Evolutionary conservation across 139 green algal species (phyloP).

Genomic region (Chlorella vulgaris): DNA sequence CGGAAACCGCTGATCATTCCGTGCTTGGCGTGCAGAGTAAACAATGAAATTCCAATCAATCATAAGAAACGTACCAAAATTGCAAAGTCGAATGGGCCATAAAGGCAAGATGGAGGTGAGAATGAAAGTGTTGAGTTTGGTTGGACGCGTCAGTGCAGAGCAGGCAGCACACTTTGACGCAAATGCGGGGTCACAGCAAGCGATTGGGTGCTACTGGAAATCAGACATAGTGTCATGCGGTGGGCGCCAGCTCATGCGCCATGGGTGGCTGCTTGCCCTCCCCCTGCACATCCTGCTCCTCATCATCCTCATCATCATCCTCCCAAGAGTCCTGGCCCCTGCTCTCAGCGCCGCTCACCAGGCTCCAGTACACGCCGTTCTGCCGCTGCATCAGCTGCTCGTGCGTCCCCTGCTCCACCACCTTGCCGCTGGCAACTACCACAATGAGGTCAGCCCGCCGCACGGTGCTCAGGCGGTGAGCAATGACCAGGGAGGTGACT

Average conservation of each 20-base stretch:
- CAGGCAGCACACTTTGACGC: too few species aligned
- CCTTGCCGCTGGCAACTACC: slow-evolving; percentile 58
- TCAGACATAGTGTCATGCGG: too few species aligned
- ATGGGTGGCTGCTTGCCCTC: neutral
- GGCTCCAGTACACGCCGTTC: slow-evolving; percentile 53
- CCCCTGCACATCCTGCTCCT: neutral
- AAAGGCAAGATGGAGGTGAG: too few species aligned
- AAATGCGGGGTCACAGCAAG: too few species aligned
- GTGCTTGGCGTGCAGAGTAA: too few species aligned
- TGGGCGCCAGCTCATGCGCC: neutral
- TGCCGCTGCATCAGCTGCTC: slow-evolving; percentile 51
- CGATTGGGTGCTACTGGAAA: too few species aligned
- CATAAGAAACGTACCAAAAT: too few species aligned
- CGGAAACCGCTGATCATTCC: too few species aligned
- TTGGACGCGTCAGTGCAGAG: too few species aligned
- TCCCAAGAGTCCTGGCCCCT: slow-evolving; percentile 8
- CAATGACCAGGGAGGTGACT: slow-evolving; percentile 46
- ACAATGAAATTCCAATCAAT: too few species aligned
- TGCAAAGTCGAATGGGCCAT: too few species aligned
- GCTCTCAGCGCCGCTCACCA: slow-evolving; percentile 47
- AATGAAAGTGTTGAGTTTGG: too few species aligned
- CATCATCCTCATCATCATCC: neutral
- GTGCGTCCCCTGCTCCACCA: slow-evolving; percentile 68
- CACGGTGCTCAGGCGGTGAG: slow-evolving; percentile 72
- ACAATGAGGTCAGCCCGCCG: slow-evolving; percentile 79